Percentiles rank a stretch among this genome's conserved stretches.
phyloP scores from a whole-genome alignment of 371 early-diverging fungal genomes.

The Rhizopus arrhizus region DNA sequence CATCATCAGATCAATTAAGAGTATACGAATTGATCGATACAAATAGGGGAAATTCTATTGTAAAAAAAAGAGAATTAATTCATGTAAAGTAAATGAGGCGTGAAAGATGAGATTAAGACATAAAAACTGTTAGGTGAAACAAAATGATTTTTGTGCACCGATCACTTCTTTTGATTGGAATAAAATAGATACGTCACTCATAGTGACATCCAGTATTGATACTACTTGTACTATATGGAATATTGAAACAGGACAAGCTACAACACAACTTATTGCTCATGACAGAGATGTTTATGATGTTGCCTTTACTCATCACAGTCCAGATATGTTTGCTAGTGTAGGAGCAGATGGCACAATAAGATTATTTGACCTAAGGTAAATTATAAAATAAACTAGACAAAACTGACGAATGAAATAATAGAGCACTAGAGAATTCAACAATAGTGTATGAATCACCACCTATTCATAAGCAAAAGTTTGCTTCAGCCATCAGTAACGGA shows the following conservation, averaged over 20 bases:
- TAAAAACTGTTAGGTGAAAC: conserved; percentile 46
- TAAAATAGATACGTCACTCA: conserved; percentile 75
- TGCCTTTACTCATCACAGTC: conserved; percentile 78
- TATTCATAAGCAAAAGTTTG: conserved; percentile 29
- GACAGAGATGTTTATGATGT: conserved; percentile 97
- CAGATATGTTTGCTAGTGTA: conserved; percentile 91
- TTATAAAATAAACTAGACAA: background rate
- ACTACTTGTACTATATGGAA: conserved; percentile 99
- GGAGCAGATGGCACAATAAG: conserved; percentile 96
- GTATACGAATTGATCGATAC: conserved; percentile 76
- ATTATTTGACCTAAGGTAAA: conserved; percentile 89
- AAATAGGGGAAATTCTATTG: conserved; percentile 19
- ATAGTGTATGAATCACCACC: conserved; percentile 93
- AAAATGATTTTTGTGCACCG: conserved; percentile 80
- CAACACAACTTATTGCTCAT: conserved; percentile 97
- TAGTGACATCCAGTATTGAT: conserved; percentile 92
- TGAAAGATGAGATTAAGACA: background rate
- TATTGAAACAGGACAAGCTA: conserved; percentile 88
- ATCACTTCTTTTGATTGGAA: conserved; percentile 97
- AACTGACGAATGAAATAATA: conserved; percentile 8
- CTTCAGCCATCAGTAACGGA: conserved; percentile 14
- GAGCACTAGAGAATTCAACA: conserved; percentile 89
- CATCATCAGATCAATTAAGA: conserved; percentile 84
- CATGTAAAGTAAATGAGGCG: conserved; percentile 50
- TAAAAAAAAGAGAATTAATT: conserved; percentile 55